phyloP scores from a whole-genome alignment of 2,329 filamentous ascomycete genomes.

The Penicillium sp. region DNA sequence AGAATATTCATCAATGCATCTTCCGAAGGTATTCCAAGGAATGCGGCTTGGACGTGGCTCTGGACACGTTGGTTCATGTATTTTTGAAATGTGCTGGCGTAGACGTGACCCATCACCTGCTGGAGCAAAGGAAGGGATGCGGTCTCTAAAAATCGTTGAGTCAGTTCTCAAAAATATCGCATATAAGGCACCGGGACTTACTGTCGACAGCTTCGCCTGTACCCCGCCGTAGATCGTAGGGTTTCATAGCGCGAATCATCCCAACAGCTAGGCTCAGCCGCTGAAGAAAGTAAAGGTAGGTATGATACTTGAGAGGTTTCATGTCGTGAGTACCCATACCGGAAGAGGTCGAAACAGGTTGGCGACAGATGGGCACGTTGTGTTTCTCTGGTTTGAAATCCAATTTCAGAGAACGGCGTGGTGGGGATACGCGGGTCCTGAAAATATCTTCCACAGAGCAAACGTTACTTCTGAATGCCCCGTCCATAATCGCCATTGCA shows the following conservation, averaged over 20 bases:
- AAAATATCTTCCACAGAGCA: not conserved
- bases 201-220: not conserved
- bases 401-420: not conserved
- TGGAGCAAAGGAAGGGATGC: slow-evolving; percentile 7
- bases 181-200: not conserved
- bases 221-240: not conserved
- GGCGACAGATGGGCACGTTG: not conserved
- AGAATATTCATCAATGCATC: slow-evolving; percentile 7
- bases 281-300: not conserved
- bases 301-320: not conserved
- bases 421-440: not conserved
- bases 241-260: not conserved
- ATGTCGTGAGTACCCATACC: not conserved
- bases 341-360: not conserved
- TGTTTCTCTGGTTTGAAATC: not conserved
- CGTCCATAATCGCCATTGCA: not conserved
- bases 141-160: not conserved
- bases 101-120: slow-evolving; percentile 5
- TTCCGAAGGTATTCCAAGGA: slow-evolving; percentile 6
- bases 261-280: not conserved
- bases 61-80: slow-evolving; percentile 6
- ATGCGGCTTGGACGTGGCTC: slow-evolving; percentile 4
- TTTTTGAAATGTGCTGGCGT: slow-evolving; percentile 7
- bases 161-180: not conserved
- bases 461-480: not conserved